phyloP scores from a whole-genome alignment of 345 rosid species.

The Hibiscus syriacus region DNA sequence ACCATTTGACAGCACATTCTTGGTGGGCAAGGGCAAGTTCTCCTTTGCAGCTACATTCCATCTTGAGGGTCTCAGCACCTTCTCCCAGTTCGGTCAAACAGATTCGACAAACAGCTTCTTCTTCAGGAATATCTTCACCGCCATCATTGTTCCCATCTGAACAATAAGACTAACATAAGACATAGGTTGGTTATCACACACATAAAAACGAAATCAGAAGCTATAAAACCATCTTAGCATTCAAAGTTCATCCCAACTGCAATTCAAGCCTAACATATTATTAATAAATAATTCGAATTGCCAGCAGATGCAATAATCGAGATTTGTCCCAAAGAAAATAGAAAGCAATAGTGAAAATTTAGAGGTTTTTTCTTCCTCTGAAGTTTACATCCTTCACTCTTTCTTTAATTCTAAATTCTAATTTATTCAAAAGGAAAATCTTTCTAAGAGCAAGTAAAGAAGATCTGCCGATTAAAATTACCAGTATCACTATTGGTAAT shows the following conservation, averaged over 20 bases:
- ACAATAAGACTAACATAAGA: slow-evolving; percentile 64
- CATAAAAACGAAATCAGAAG: slow-evolving; percentile 3
- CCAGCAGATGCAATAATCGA: neutral
- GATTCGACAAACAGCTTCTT: slow-evolving; percentile 93
- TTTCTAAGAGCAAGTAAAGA: neutral
- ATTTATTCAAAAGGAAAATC: too few relatives aligned
- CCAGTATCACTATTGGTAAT: slow-evolving; percentile 31
- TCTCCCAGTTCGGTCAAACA: slow-evolving; percentile 80
- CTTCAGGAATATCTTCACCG: slow-evolving; percentile 81
- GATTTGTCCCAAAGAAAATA: too few relatives aligned
- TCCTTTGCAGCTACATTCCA: slow-evolving; percentile 98
- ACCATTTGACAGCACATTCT: slow-evolving; percentile 94
- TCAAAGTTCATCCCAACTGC: neutral
- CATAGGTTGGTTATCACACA: slow-evolving; percentile 44
- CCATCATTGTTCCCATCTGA: slow-evolving; percentile 53
- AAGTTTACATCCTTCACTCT: neutral
- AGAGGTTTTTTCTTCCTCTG: too few relatives aligned
- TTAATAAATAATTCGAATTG: neutral
- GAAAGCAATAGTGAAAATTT: too few relatives aligned
- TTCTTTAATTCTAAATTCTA: neutral
- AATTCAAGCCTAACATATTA: neutral
- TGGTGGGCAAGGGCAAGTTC: slow-evolving; percentile 86
- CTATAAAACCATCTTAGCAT: neutral
- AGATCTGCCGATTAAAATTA: slow-evolving; percentile 19
- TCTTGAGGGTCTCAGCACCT: slow-evolving; percentile 77